Evolutionary conservation across 2,329 filamentous ascomycete species (phyloP).

Genomic region (Graphilbum fragrans): DNA sequence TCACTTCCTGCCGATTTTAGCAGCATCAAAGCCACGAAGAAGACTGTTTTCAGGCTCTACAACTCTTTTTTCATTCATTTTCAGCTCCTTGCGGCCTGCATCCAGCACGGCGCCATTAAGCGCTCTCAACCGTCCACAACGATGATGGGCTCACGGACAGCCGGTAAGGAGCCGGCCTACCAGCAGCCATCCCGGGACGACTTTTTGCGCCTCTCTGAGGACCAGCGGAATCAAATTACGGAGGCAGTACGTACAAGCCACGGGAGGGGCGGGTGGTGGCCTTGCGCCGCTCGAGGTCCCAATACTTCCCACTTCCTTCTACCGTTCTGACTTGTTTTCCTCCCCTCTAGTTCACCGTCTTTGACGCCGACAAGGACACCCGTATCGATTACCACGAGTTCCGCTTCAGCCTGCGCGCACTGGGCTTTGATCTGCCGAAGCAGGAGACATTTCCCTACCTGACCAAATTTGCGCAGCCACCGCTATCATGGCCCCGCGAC

Average conservation of each 20-base stretch:
- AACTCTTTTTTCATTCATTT: no score
- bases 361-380: constrained; percentile 91
- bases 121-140: neutral
- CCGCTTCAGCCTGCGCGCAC: constrained; percentile 87
- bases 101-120: neutral
- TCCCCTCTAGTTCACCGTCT: constrained; percentile 66
- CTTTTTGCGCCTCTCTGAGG: constrained; percentile 52
- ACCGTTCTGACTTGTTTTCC: neutral
- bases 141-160: constrained; percentile 13
- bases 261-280: neutral
- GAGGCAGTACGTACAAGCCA: constrained; percentile 79
- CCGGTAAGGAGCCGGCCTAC: constrained; percentile 13
- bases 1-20: no score
- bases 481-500: constrained; percentile 42
- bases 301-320: neutral
- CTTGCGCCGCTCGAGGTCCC: no score
- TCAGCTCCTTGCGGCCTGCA: no score
- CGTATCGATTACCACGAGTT: constrained; percentile 97
- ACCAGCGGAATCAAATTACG: constrained; percentile 85
- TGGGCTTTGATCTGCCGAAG: constrained; percentile 87
- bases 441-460: constrained; percentile 72
- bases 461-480: constrained; percentile 65
- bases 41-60: no score
- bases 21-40: no score
- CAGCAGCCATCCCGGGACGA: constrained; percentile 21